Percentiles rank a stretch among this genome's conserved stretches.
Evolutionary conservation across 768 basidiomycete genomes (phyloP).

Genomic region (Dentipellis fragilis): DNA sequence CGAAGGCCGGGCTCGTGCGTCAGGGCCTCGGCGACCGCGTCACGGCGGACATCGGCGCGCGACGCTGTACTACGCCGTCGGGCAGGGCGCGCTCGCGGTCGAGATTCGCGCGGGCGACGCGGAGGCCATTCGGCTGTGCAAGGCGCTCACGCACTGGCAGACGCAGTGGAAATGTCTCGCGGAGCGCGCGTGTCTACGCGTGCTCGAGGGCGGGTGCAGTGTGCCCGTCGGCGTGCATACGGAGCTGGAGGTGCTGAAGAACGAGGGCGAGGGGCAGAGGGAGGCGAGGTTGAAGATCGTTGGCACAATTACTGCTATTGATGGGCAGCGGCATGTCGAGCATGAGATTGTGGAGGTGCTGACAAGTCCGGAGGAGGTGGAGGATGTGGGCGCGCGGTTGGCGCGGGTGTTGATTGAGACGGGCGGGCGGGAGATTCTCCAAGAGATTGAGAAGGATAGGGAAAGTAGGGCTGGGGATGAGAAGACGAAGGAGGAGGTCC

Average conservation of each 20-base stretch:
- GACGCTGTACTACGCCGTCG: conserved; percentile 77
- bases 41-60: conserved; percentile 63
- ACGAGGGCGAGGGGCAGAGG: background rate
- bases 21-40: conserved; percentile 66
- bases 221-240: conserved; percentile 86
- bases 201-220: conserved; percentile 93
- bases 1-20: conserved; percentile 85
- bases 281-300: conserved; percentile 43
- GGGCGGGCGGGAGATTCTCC: conserved; percentile 74
- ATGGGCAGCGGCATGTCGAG: conserved; percentile 65
- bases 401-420: conserved; percentile 53
- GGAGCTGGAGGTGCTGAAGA: conserved; percentile 22
- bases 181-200: conserved; percentile 81
- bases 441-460: conserved; percentile 71
- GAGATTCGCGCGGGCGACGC: conserved; percentile 70
- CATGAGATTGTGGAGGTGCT: conserved; percentile 47
- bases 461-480: conserved; percentile 31
- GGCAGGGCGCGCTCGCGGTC: conserved; percentile 85
- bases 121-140: conserved; percentile 52
- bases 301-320: conserved; percentile 78
- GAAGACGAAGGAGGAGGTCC: conserved; percentile 19
- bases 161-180: conserved; percentile 73
- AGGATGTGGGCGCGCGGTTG: conserved; percentile 54
- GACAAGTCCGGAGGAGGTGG: conserved; percentile 44
- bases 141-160: conserved; percentile 60